Conservation (phyloP, 495 filamentous ascomycete genomes). For the Daldinia vernicosa region DNA sequence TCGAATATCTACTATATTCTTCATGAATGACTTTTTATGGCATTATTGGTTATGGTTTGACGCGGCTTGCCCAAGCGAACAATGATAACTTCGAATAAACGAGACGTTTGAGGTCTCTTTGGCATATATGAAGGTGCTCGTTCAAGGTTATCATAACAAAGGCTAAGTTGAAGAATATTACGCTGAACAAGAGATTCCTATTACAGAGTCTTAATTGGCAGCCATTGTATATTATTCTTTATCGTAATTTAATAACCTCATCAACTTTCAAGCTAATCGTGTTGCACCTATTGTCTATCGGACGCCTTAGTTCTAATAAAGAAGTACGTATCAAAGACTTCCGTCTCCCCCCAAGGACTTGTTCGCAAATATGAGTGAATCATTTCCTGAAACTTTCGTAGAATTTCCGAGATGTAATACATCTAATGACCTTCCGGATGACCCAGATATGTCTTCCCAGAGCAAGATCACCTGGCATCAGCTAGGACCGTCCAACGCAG, state of each 20-base stretch:
- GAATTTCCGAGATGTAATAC: background rate
- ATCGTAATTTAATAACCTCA: background rate
- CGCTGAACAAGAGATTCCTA: background rate
- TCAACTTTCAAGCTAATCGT: background rate
- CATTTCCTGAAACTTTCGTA: background rate
- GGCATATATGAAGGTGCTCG: background rate
- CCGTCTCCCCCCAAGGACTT: background rate
- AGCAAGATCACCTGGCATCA: conserved; percentile 9
- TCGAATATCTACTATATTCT: background rate
- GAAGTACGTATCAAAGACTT: background rate
- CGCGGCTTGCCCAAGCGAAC: background rate
- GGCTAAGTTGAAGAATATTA: background rate
- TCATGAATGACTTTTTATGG: no score
- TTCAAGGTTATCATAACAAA: background rate
- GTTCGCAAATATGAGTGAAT: background rate
- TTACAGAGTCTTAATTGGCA: background rate
- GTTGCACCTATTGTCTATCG: background rate
- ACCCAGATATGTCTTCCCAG: background rate
- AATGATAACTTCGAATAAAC: background rate
- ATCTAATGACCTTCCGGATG: conserved; percentile 21
- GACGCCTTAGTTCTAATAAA: background rate
- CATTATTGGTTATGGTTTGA: no score
- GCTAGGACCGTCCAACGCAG: background rate
- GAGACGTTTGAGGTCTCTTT: background rate
- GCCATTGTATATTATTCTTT: background rate